A percentile compares a stretch with the other conserved stretches of the same genome.
Evolutionary conservation across 768 basidiomycete genomes (phyloP).

Genomic region (Trametes maxima): DNA sequence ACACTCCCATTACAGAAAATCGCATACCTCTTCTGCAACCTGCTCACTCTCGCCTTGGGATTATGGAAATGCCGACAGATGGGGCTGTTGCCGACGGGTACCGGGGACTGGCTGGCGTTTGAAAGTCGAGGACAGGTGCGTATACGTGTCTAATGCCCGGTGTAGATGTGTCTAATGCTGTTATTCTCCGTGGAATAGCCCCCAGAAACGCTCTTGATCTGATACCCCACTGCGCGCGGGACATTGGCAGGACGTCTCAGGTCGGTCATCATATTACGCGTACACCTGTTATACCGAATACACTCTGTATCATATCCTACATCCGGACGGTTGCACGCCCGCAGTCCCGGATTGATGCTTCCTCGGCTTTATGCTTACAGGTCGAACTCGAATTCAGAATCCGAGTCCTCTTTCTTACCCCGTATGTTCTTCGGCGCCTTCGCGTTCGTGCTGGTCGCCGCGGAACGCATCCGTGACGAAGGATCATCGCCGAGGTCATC

Average conservation of each 20-base stretch:
- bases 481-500: slow-evolving; percentile 47
- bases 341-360: background rate
- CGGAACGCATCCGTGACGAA: slow-evolving; percentile 59
- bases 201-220: slow-evolving; percentile 1
- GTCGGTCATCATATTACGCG: background rate
- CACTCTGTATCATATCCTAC: slow-evolving; percentile 2
- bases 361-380: background rate
- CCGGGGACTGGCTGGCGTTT: slow-evolving; percentile 94
- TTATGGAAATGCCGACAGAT: slow-evolving; percentile 93
- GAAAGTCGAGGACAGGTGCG: slow-evolving; percentile 64
- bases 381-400: slow-evolving; percentile 67
- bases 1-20: slow-evolving; percentile 72
- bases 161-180: background rate
- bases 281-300: slow-evolving; percentile 5
- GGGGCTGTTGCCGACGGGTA: slow-evolving; percentile 89
- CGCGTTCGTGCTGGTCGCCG: slow-evolving; percentile 57
- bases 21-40: slow-evolving; percentile 70
- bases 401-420: slow-evolving; percentile 65
- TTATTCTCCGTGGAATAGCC: background rate
- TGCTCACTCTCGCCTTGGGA: slow-evolving; percentile 79
- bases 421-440: slow-evolving; percentile 58
- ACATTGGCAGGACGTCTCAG: background rate
- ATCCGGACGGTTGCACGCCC: background rate
- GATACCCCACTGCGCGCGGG: background rate
- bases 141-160: background rate